These are phyloP conservation scores for Carnegiea gigantea DNA, from an alignment of 179 eudicot species.

Conservation along the genomic window DNA sequence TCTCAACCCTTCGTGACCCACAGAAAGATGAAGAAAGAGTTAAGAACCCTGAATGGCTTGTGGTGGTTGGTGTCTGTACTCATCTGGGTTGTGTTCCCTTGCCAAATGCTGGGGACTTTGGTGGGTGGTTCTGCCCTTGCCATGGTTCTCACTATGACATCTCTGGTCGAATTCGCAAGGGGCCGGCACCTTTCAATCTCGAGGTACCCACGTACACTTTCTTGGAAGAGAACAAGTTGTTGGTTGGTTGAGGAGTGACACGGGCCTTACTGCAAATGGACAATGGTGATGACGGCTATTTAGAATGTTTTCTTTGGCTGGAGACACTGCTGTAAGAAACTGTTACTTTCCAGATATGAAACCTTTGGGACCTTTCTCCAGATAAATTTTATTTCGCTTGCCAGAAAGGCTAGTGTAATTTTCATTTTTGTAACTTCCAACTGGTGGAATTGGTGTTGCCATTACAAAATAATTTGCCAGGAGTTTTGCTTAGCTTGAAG, in stretches of 20 bases:
- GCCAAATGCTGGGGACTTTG: conserved; percentile 73
- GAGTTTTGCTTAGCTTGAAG: background rate
- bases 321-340: conserved; percentile 21
- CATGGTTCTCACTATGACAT: conserved; percentile 81
- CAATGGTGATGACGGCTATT: conserved; percentile 17
- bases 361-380: background rate
- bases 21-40: conserved; percentile 65
- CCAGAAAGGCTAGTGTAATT: conserved; percentile 29
- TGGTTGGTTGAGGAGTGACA: conserved; percentile 42
- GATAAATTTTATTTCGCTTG: conserved; percentile 30
- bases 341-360: background rate
- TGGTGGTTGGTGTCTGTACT: conserved; percentile 69
- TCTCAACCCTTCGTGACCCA: conserved; percentile 65
- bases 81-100: conserved; percentile 72
- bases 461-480: conserved; percentile 26
- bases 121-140: conserved; percentile 85
- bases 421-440: conserved; percentile 27
- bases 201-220: conserved; percentile 77
- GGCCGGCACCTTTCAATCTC: conserved; percentile 76
- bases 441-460: conserved; percentile 25
- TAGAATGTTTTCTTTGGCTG: conserved; percentile 18
- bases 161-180: conserved; percentile 77
- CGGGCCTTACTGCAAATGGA: conserved; percentile 9
- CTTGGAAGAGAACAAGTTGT: conserved; percentile 68
- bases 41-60: conserved; percentile 73